These are phyloP conservation scores for Solanum pennellii DNA, from an alignment of 257 asterid genomes.

Conservation along the genomic window DNA sequence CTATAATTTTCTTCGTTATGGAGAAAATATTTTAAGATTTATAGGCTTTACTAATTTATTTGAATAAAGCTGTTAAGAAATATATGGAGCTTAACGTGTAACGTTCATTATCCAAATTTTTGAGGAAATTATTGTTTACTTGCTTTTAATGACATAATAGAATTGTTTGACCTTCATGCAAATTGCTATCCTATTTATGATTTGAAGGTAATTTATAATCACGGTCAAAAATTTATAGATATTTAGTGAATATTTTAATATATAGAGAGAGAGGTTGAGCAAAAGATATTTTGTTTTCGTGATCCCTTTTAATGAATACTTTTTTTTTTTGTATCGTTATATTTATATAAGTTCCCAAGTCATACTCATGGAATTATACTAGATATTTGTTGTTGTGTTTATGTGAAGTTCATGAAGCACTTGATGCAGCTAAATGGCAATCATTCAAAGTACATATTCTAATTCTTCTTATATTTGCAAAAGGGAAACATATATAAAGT, in stretches of 20 bases:
- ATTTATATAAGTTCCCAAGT: accelerated
- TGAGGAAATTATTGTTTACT: neutral
- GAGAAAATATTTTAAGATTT: neutral
- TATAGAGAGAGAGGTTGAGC: neutral
- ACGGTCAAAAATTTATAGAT: neutral
- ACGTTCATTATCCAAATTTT: neutral
- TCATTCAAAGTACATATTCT: too few species aligned
- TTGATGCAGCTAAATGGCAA: neutral
- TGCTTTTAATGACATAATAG: neutral
- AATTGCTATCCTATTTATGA: neutral
- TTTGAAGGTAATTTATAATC: neutral
- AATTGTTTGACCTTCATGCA: neutral
- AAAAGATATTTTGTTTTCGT: neutral
- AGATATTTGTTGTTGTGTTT: neutral
- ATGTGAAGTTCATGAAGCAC: neutral
- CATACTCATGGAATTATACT: too few species aligned
- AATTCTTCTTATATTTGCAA: too few species aligned
- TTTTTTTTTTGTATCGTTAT: neutral
- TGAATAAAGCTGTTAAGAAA: neutral
- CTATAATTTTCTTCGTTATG: neutral
- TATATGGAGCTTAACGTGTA: neutral
- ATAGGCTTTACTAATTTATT: neutral
- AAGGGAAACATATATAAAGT: too few species aligned
- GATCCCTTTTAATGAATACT: neutral
- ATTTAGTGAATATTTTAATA: neutral